A percentile compares a stretch with the other conserved stretches of the same genome.
These are phyloP conservation scores for Ziziphus jujuba DNA, from an alignment of 306 rosid genomes.

Conservation along the genomic window DNA sequence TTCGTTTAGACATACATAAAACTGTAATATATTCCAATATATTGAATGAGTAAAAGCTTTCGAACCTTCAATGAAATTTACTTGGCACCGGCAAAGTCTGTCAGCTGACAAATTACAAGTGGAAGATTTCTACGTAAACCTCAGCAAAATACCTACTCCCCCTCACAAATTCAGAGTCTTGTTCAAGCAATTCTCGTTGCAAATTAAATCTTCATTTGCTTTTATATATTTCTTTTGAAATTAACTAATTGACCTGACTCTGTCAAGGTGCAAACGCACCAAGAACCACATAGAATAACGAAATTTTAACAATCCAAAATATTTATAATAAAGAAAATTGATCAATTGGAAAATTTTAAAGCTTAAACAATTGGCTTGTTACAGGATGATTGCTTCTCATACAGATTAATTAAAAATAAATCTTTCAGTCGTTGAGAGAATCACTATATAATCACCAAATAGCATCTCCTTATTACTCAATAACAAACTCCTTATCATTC, in stretches of 20 bases:
- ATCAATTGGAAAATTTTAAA: neutral
- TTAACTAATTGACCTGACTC: neutral
- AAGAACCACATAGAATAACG: neutral
- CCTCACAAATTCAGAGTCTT: constrained; percentile 6
- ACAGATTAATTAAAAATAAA: neutral
- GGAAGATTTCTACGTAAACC: neutral
- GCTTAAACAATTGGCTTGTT: constrained; percentile 10
- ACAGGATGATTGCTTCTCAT: too few species aligned
- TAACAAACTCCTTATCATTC: neutral
- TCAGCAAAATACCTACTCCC: constrained; percentile 5
- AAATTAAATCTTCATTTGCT: too few species aligned
- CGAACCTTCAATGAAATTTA: neutral
- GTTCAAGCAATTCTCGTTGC: too few species aligned
- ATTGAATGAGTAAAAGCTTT: neutral
- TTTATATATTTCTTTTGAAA: too few species aligned
- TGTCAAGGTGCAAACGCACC: neutral
- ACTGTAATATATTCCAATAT: too few species aligned
- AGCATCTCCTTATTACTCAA: neutral
- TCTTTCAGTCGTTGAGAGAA: neutral
- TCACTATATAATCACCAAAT: constrained; percentile 13
- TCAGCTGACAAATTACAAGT: neutral
- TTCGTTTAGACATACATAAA: neutral
- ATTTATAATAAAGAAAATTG: too few species aligned
- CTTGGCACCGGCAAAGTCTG: neutral
- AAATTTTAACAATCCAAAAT: neutral